Evolutionary conservation across 1,139 yeast species (phyloP).

Genomic region (Yamadazyma diospyri): DNA sequence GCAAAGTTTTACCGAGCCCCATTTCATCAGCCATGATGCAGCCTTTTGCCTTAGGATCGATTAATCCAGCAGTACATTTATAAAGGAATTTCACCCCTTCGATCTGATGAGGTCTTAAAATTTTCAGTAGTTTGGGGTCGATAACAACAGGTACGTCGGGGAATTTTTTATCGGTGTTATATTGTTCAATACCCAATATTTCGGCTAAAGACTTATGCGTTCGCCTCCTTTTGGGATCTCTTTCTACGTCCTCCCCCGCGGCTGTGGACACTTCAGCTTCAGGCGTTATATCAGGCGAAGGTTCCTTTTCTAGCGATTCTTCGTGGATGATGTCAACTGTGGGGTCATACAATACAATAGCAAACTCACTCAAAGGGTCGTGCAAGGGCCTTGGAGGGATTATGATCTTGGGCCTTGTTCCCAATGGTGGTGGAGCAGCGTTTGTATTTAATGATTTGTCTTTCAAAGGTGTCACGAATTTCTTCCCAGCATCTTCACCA

Average conservation of each 20-base stretch:
- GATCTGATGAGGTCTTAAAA: constrained; percentile 91
- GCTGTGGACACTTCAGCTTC: constrained; percentile 9
- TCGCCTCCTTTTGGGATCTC: constrained; percentile 25
- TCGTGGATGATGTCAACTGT: constrained; percentile 70
- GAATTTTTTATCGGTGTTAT: constrained; percentile 49
- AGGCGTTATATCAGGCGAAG: constrained; percentile 13
- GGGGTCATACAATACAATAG: constrained; percentile 93
- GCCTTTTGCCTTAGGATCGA: constrained; percentile 86
- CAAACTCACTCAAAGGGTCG: constrained; percentile 91
- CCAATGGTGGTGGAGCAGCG: constrained; percentile 73
- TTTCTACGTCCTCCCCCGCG: constrained; percentile 19
- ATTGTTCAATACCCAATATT: constrained; percentile 65
- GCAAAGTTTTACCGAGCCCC: constrained; percentile 96
- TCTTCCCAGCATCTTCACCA: constrained; percentile 32
- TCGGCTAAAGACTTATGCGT: constrained; percentile 73
- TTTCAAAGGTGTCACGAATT: constrained; percentile 52
- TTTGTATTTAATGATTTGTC: constrained; percentile 20
- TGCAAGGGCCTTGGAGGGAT: constrained; percentile 86
- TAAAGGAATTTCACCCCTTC: constrained; percentile 92
- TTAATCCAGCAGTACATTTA: constrained; percentile 84
- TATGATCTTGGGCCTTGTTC: constrained; percentile 66
- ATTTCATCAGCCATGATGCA: constrained; percentile 99
- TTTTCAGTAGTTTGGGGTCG: constrained; percentile 82
- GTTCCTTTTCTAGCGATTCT: constrained; percentile 32
- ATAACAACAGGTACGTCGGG: constrained; percentile 95